Percentiles rank a stretch among this genome's conserved stretches.
Evolutionary conservation across 2,329 filamentous ascomycete genomes (phyloP).

Genomic region (Aspergillus fructus): DNA sequence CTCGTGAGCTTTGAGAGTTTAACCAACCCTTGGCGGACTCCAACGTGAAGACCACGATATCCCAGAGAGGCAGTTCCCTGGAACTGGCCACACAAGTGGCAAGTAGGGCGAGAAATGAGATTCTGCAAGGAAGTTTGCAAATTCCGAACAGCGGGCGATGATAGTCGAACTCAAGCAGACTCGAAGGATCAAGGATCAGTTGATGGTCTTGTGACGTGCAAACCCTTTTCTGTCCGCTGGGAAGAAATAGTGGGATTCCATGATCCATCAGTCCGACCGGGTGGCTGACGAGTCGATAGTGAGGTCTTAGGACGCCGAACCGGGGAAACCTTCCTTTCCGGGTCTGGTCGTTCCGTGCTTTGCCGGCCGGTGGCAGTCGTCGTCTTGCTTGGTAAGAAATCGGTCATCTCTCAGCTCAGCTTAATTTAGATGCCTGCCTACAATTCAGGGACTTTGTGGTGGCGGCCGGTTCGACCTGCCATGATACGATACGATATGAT

Average conservation of each 20-base stretch:
- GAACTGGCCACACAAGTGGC: slow-evolving; percentile 13
- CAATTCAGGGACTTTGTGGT: no score
- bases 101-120: slow-evolving; percentile 14
- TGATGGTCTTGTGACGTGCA: slow-evolving; percentile 7
- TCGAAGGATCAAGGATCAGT: background rate
- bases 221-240: background rate
- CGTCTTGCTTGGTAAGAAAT: background rate
- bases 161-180: background rate
- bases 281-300: background rate
- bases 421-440: no score
- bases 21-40: background rate
- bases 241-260: background rate
- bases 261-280: slow-evolving; percentile 4
- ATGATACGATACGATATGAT: background rate
- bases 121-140: slow-evolving; percentile 7
- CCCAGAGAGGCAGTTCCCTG: slow-evolving; percentile 7
- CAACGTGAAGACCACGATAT: slow-evolving; percentile 3
- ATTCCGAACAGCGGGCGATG: background rate
- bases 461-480: background rate
- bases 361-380: slow-evolving; percentile 2
- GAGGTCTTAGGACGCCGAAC: no score
- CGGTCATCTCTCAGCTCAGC: background rate
- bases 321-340: slow-evolving; percentile 11
- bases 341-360: background rate
- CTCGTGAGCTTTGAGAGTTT: slow-evolving; percentile 5